Conservation (phyloP, 106 monocot genomes). For the Posidonia australis region DNA sequence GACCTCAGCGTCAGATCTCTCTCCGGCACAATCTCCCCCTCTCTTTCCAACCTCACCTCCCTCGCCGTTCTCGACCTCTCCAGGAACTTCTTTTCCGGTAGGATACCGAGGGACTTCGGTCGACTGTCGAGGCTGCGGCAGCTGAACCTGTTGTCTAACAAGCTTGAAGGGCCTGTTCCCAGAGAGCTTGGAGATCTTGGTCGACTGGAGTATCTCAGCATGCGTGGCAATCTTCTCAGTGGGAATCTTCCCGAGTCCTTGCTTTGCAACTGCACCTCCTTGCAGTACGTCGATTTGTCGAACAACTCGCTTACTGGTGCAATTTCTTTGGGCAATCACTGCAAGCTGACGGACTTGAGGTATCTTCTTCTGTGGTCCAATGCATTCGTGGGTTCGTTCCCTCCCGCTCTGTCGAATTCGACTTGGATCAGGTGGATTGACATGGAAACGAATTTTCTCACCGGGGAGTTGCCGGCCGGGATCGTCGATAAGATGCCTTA, state of each 20-base stretch:
- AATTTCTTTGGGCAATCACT: slow-evolving; percentile 24
- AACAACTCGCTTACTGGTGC: slow-evolving; percentile 63
- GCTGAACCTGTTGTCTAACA: slow-evolving; percentile 42
- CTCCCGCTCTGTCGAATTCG: slow-evolving; percentile 37
- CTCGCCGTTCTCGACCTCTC: slow-evolving; percentile 56
- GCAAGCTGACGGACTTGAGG: slow-evolving; percentile 29
- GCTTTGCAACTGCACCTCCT: slow-evolving; percentile 48
- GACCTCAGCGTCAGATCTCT: slow-evolving; percentile 29
- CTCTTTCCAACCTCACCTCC: slow-evolving; percentile 44
- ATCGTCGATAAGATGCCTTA: slow-evolving; percentile 36
- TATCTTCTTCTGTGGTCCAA: slow-evolving; percentile 64
- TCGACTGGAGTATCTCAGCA: slow-evolving; percentile 38
- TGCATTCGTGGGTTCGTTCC: slow-evolving; percentile 38
- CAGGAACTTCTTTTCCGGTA: slow-evolving; percentile 35
- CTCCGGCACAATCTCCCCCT: slow-evolving; percentile 30
- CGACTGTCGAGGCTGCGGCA: slow-evolving; percentile 25
- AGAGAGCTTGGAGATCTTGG: slow-evolving; percentile 30
- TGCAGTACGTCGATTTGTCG: slow-evolving; percentile 60
- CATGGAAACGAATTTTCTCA: slow-evolving; percentile 39
- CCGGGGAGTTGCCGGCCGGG: slow-evolving; percentile 39
- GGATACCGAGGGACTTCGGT: slow-evolving; percentile 47
- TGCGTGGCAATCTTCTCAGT: slow-evolving; percentile 42
- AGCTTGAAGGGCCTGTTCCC: slow-evolving; percentile 47
- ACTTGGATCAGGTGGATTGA: slow-evolving; percentile 57
- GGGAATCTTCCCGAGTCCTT: slow-evolving; percentile 45